Conservation (phyloP, 257 asterid species). For the Datura wrightii region DNA sequence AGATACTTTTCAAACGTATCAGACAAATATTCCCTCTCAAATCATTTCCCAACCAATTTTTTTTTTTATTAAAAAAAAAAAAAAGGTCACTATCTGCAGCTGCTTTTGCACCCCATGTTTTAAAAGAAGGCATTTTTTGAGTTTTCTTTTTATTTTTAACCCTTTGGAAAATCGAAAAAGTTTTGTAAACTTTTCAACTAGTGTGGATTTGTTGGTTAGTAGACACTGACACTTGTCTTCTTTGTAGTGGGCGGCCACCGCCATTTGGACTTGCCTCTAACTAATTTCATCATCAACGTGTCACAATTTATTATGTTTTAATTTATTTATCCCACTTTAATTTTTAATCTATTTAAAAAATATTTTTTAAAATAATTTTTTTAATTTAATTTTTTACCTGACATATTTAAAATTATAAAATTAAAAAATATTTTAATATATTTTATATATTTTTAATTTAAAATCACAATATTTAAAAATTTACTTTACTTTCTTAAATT, state of each 20-base stretch:
- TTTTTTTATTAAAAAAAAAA: too few species aligned
- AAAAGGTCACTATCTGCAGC: conserved; percentile 39
- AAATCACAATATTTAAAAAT: too few species aligned
- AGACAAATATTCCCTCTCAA: conserved; percentile 27
- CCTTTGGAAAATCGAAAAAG: neutral
- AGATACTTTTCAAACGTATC: conserved; percentile 9
- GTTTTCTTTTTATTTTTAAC: neutral
- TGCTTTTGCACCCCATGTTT: conserved; percentile 41
- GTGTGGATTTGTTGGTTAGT: conserved; percentile 25
- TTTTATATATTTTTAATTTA: too few species aligned
- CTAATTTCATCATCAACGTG: conserved; percentile 17
- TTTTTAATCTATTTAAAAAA: too few species aligned
- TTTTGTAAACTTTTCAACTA: neutral
- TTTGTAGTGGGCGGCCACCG: conserved; percentile 52
- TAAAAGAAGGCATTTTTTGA: neutral
- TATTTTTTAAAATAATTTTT: too few species aligned
- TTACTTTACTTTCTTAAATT: too few species aligned
- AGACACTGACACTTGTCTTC: conserved; percentile 21
- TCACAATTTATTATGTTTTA: neutral
- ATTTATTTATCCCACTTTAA: too few species aligned
- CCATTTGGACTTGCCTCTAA: conserved; percentile 13
- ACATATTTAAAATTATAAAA: too few species aligned
- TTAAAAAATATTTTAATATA: too few species aligned
- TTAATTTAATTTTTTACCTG: too few species aligned
- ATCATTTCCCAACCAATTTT: neutral